Evolutionary conservation across 208 protist species (phyloP), one percentile per base, ranked within the genome.

Genomic region (Crithidia fasciculata): DNA sequence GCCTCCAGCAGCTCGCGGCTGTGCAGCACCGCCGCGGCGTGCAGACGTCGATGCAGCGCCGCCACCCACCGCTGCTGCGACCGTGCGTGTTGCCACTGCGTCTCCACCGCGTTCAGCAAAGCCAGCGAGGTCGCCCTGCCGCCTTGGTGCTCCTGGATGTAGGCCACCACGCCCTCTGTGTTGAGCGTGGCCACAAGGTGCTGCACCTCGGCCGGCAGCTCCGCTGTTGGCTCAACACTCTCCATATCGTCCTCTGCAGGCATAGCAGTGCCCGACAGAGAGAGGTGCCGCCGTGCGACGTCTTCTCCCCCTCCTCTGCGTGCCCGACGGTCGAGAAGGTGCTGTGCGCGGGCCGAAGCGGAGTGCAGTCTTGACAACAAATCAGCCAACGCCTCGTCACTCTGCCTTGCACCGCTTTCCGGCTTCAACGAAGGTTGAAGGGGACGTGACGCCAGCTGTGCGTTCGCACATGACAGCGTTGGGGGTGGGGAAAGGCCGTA

Each of bases 1-100:
- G 55, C 59, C 61, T 81, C 78, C 9, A 90, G 76, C 18, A 87
- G 40, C 15, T 60, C 74, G 43, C 57, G 36, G 69, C 81, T 87
- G 18, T 66, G 52, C 72, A 90, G 62, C 54, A 81, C 70, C 18
- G 74, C 71, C 12, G 85, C 85, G 2, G 74, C 74, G 54, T 82
- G 75, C 8, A 90, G 56, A 36, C 69, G 71, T 12, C 65, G 71
- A 47, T 85, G 79, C 58, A 90, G 64, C 45, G 53, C 44, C 13
- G 15, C 15, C 19, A 83, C 80, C 85, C 85, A 87, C 18, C 52
- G 43, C 39, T 19, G 59, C 0, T 67, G 68, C 8, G 66, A 37
- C 1, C 65, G 53, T 3, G 67, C 76, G 1, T 7, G 60, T 8
- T 28, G 69, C 85, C 85, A 90, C 10, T 73, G 54, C 58, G 37